A percentile compares a stretch with the other conserved stretches of the same genome.
These are phyloP conservation scores for Fusarium solani-melongenae DNA, from an alignment of 2,329 filamentous ascomycete species.

Conservation along the genomic window DNA sequence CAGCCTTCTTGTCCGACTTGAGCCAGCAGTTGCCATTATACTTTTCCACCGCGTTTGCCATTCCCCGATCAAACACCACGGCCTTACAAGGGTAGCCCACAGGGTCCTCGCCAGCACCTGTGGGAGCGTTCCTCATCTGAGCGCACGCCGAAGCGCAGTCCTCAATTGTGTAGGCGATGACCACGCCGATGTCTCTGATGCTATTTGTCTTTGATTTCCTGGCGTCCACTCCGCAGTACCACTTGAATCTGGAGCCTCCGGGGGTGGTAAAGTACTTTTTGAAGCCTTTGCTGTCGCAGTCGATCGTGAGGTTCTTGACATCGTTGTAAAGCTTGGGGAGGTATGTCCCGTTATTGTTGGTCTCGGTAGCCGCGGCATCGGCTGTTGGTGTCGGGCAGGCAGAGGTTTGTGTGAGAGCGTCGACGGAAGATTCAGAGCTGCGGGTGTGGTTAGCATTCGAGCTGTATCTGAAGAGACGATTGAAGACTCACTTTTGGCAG, in stretches of 20 bases:
- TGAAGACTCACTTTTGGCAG: conserved; percentile 9
- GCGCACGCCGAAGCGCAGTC: not conserved
- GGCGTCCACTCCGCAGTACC: not conserved
- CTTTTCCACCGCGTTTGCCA: not conserved
- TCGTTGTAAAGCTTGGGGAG: not conserved
- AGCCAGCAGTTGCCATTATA: not conserved
- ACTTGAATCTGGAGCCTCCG: not conserved
- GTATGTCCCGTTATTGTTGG: not conserved
- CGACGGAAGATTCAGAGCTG: not conserved
- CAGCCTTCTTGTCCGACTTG: not conserved
- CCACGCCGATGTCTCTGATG: not conserved
- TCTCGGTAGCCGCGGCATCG: not conserved
- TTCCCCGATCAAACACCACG: not conserved
- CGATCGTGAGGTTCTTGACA: not conserved
- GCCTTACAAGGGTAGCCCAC: not conserved
- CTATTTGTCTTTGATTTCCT: not conserved
- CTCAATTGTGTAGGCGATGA: not conserved
- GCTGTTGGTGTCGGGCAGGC: not conserved
- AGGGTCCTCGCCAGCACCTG: not conserved
- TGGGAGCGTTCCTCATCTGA: not conserved
- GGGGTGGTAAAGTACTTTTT: not conserved
- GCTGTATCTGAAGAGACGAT: not conserved
- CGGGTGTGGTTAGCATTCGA: not conserved
- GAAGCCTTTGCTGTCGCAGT: not conserved
- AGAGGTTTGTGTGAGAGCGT: not conserved